Evolutionary conservation across 805 yeast species (phyloP).

Genomic region (Myxozyma sirexii): DNA sequence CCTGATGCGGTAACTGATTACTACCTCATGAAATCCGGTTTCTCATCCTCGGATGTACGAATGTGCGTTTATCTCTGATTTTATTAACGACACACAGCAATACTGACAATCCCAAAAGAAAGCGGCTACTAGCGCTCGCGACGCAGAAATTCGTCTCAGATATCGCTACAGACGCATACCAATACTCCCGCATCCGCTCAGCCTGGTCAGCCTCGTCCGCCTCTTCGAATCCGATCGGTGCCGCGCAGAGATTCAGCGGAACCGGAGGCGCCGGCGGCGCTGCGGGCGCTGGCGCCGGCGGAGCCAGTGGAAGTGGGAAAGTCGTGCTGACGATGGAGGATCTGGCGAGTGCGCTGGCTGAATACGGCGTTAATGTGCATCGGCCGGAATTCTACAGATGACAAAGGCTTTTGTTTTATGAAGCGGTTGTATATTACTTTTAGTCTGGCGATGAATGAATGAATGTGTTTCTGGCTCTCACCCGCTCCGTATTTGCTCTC

Average conservation of each 20-base stretch:
- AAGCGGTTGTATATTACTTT: background rate
- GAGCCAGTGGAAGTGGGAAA: conserved; percentile 54
- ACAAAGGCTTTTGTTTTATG: no score
- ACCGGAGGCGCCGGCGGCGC: conserved; percentile 39
- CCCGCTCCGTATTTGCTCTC: no score
- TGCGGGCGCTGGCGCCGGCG: conserved; percentile 44
- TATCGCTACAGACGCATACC: conserved; percentile 95
- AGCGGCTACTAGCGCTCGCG: conserved; percentile 85
- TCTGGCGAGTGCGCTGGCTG: conserved; percentile 86
- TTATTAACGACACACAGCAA: conserved; percentile 17
- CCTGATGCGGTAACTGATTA: conserved; percentile 85
- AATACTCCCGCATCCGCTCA: conserved; percentile 90
- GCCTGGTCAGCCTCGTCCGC: conserved; percentile 63
- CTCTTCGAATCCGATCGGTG: conserved; percentile 78
- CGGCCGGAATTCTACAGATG: conserved; percentile 95
- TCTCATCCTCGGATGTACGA: conserved; percentile 74
- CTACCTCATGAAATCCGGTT: conserved; percentile 74
- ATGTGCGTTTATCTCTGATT: conserved; percentile 43
- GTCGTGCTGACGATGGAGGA: conserved; percentile 92
- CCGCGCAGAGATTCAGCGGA: conserved; percentile 44
- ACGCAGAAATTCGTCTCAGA: conserved; percentile 95
- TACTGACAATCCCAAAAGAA: conserved; percentile 40
- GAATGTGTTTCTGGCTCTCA: no score
- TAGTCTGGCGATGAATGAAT: no score
- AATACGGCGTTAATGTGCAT: conserved; percentile 85